Conservation (phyloP, 345 rosid species). For the rapeseed (Brassica napus) region DNA sequence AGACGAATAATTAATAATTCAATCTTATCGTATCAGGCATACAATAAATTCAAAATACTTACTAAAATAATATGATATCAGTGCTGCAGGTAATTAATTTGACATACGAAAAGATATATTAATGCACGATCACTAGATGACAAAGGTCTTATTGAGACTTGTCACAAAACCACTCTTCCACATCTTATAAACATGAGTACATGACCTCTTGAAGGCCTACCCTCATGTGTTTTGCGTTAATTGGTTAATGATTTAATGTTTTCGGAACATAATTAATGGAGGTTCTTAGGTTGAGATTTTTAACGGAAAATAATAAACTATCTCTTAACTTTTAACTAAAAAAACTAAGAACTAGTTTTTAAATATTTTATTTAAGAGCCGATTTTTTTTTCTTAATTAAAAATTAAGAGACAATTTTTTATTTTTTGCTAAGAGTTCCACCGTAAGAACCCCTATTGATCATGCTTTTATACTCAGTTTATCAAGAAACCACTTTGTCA, state of each 20-base stretch:
- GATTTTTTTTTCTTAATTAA: too few relatives aligned
- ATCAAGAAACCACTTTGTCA: neutral
- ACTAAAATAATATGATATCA: neutral
- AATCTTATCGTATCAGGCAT: conserved; percentile 13
- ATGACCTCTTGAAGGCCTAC: neutral
- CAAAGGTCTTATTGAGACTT: neutral
- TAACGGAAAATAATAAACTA: too few relatives aligned
- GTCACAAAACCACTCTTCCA: conserved; percentile 9
- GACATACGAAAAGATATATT: neutral
- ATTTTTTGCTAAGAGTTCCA: too few relatives aligned
- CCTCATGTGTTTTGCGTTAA: conserved; percentile 7
- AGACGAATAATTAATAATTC: neutral
- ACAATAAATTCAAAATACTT: neutral
- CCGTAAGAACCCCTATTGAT: too few relatives aligned
- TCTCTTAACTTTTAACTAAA: too few relatives aligned
- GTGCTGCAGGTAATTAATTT: neutral
- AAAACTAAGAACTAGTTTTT: too few relatives aligned
- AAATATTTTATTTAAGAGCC: too few relatives aligned
- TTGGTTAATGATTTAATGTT: conserved; percentile 9
- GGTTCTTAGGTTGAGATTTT: too few relatives aligned
- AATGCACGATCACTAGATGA: neutral
- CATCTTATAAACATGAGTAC: conserved; percentile 10
- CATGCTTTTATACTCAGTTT: neutral
- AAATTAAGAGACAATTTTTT: too few relatives aligned
- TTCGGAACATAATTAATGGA: too few relatives aligned